Conservation (phyloP, 371 early-diverging fungal species). For the Apophysomyces elegans region DNA sequence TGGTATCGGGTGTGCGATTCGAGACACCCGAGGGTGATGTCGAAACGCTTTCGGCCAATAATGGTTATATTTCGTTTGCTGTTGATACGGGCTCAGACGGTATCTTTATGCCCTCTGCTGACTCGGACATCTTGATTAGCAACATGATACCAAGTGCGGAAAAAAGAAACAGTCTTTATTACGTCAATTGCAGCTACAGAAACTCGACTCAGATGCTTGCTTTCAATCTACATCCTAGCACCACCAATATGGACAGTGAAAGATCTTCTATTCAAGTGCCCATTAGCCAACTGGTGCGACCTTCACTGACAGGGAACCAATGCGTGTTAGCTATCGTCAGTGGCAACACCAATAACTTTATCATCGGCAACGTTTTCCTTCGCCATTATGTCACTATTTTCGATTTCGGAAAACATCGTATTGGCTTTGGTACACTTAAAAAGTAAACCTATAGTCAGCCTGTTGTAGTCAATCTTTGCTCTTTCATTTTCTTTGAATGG, state of each 20-base stretch:
- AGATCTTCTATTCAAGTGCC: neutral
- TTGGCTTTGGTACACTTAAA: neutral
- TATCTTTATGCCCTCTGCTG: neutral
- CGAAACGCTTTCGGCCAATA: neutral
- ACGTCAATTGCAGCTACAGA: neutral
- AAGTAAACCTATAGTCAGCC: neutral
- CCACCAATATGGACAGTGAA: neutral
- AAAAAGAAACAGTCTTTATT: neutral
- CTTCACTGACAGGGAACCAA: neutral
- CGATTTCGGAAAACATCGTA: conserved; percentile 13
- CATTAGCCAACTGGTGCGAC: neutral
- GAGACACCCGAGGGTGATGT: neutral
- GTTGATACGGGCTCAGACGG: conserved; percentile 1
- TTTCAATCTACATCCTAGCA: neutral
- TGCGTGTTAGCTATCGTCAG: neutral
- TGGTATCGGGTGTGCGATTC: neutral
- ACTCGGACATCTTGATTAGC: neutral
- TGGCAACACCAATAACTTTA: neutral
- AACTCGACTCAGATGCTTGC: neutral
- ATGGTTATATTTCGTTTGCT: neutral
- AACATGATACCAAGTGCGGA: neutral
- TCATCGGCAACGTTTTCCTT: neutral
- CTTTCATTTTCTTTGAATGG: too few relatives aligned
- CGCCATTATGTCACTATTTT: neutral
- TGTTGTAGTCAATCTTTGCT: too few relatives aligned